Conservation (phyloP, 345 rosid species). For the Eucalyptus caleyi region DNA sequence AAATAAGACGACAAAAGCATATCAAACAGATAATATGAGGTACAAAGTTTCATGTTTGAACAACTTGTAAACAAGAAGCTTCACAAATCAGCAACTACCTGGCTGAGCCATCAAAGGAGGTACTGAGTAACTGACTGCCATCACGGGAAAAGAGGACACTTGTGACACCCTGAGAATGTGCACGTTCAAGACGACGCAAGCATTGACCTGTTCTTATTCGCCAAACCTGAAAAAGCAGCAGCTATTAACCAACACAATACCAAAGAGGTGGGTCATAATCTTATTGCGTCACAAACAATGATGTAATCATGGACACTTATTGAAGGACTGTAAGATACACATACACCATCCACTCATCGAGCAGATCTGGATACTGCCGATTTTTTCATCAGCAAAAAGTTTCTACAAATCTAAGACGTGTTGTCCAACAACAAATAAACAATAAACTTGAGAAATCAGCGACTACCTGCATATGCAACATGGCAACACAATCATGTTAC, state of each 20-base stretch:
- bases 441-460: not conserved
- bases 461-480: not conserved
- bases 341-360: not conserved
- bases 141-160: constrained; percentile 92
- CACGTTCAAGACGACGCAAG: constrained; percentile 85
- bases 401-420: not conserved
- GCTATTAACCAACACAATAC: not conserved
- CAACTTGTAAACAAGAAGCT: not conserved
- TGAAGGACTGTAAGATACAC: not conserved
- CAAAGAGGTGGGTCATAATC: not conserved
- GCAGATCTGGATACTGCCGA: not conserved
- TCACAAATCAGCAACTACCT: constrained; percentile 28
- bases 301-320: not conserved
- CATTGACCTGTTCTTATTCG: constrained; percentile 92
- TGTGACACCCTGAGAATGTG: constrained; percentile 93
- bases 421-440: not conserved
- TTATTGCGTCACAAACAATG: not conserved
- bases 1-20: not conserved
- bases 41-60: not conserved
- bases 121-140: constrained; percentile 89
- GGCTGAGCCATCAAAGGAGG: constrained; percentile 92
- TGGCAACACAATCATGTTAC: not conserved
- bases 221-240: constrained; percentile 62
- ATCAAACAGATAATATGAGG: not conserved
- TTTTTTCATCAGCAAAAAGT: not conserved